A percentile compares a stretch with the other conserved stretches of the same genome.
Evolutionary conservation across 2,329 filamentous ascomycete species (phyloP).

Genomic region (Scorias spongiosa): DNA sequence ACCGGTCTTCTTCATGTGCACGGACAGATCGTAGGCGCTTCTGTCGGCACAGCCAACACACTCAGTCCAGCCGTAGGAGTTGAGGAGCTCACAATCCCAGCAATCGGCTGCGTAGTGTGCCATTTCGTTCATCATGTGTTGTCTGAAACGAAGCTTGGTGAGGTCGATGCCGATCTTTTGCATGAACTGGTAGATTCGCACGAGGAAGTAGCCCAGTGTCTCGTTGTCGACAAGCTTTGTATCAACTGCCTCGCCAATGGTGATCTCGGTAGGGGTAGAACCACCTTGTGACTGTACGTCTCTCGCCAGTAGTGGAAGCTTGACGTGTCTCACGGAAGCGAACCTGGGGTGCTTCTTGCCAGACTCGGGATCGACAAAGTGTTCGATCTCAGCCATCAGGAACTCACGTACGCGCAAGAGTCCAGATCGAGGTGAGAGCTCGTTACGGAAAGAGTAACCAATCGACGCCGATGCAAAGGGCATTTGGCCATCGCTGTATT

Average conservation of each 20-base stretch:
- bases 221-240: constrained; percentile 84
- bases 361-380: constrained; percentile 87
- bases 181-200: constrained; percentile 82
- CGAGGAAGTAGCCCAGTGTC: constrained; percentile 94
- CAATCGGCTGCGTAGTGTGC: constrained; percentile 94
- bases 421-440: constrained; percentile 86
- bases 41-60: constrained; percentile 94
- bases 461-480: constrained; percentile 95
- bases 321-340: constrained; percentile 65
- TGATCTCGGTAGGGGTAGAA: constrained; percentile 56
- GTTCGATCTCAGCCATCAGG: constrained; percentile 97
- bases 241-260: constrained; percentile 75
- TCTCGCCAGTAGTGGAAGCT: constrained; percentile 72
- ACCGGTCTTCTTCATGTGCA: constrained; percentile 87
- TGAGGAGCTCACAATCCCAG: constrained; percentile 91
- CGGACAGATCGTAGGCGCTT: constrained; percentile 83
- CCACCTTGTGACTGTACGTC: constrained; percentile 76
- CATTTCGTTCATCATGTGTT: constrained; percentile 88
- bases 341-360: constrained; percentile 93
- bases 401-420: constrained; percentile 92
- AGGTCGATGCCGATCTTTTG: constrained; percentile 74
- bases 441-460: constrained; percentile 95
- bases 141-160: constrained; percentile 83
- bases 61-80: constrained; percentile 92
- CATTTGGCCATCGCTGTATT: constrained; percentile 91